These are phyloP conservation scores for Boechera divaricarpa DNA, from an alignment of 345 rosid genomes.

Conservation along the genomic window DNA sequence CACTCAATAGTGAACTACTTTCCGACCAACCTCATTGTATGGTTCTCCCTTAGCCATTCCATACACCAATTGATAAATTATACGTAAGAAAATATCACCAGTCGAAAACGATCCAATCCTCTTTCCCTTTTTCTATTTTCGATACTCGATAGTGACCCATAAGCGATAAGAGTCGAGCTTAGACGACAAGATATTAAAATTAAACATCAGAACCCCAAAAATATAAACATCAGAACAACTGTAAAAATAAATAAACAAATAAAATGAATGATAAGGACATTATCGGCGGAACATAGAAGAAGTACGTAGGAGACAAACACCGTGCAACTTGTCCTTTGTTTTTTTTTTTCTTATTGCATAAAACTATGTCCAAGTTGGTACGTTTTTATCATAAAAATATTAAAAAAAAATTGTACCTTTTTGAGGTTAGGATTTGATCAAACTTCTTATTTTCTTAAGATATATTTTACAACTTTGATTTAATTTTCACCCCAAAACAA, in stretches of 20 bases:
- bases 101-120: not conserved
- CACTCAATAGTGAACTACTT: conserved; percentile 39
- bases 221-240: conserved; percentile 22
- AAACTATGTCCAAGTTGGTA: conserved; percentile 35
- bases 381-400: not conserved
- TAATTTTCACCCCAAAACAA: not conserved
- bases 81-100: not conserved
- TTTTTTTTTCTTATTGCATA: conserved; percentile 31
- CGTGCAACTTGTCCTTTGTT: conserved; percentile 37
- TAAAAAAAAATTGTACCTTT: not conserved
- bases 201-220: not conserved
- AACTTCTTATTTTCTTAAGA: not conserved
- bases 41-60: conserved; percentile 20
- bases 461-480: not conserved
- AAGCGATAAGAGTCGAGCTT: conserved; percentile 20
- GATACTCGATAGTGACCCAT: conserved; percentile 7
- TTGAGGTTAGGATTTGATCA: conserved; percentile 6
- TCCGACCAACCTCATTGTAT: conserved; percentile 41
- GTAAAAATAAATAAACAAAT: conserved; percentile 8
- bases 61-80: conserved; percentile 13
- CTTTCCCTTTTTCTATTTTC: too few relatives aligned
- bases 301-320: conserved; percentile 36
- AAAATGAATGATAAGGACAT: conserved; percentile 27
- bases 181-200: conserved; percentile 24
- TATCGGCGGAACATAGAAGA: conserved; percentile 34